Evolutionary conservation across 2,329 filamentous ascomycete genomes (phyloP).

Genomic region (Mycosphaerella arachidis): DNA sequence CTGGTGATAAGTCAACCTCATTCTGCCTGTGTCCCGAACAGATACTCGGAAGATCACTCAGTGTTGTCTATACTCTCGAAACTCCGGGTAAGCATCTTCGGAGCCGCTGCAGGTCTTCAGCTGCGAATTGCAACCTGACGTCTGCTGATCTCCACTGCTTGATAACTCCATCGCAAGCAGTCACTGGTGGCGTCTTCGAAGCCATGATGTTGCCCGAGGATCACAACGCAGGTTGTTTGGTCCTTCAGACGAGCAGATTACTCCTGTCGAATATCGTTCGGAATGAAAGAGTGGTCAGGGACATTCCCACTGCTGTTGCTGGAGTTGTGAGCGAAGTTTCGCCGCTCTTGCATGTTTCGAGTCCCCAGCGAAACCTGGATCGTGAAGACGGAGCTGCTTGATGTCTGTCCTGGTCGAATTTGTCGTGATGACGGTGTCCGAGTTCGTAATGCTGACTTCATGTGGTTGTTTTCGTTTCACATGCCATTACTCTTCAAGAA

Average conservation of each 20-base stretch:
- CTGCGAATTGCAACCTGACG: neutral
- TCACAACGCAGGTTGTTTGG: neutral
- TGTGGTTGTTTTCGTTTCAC: conserved; percentile 6
- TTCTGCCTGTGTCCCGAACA: no score
- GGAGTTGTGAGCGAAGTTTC: neutral
- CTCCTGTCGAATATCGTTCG: neutral
- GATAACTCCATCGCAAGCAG: neutral
- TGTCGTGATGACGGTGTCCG: neutral
- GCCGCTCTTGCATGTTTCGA: neutral
- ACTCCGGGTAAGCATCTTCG: neutral
- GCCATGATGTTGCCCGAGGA: neutral
- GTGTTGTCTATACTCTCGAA: neutral
- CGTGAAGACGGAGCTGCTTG: no score
- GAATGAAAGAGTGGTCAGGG: neutral
- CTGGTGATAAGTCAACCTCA: no score
- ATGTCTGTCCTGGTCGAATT: neutral
- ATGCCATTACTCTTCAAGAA: conserved; percentile 2
- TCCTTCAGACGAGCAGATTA: neutral
- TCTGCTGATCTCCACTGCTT: neutral
- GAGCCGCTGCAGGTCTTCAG: neutral
- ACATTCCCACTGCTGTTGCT: neutral
- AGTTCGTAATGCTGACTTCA: neutral
- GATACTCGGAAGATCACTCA: no score
- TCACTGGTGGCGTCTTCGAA: neutral
- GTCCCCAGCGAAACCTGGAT: neutral